phyloP scores from a whole-genome alignment of 2,329 filamentous ascomycete species.

The Chaetomiaceae sp. region DNA sequence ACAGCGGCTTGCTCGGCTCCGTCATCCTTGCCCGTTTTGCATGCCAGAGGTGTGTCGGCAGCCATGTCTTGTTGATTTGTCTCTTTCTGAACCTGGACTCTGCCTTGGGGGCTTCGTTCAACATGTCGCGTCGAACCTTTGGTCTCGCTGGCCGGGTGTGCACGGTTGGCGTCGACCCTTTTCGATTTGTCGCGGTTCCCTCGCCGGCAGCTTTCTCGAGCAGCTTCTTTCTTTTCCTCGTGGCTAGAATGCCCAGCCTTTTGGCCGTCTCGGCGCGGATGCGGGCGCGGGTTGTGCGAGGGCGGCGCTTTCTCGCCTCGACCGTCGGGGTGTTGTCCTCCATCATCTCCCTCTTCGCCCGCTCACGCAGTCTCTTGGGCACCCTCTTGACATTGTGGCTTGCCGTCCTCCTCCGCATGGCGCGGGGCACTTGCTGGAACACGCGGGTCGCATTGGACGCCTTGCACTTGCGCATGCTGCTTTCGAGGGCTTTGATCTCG shows the following conservation, averaged over 20 bases:
- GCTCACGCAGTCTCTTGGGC: conserved; percentile 67
- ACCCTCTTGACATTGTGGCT: conserved; percentile 93
- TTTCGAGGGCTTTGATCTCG: conserved; percentile 80
- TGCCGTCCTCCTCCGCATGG: conserved; percentile 79
- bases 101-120: conserved; percentile 55
- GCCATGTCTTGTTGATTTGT: conserved; percentile 84
- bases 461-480: conserved; percentile 74
- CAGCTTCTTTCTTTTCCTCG: conserved; percentile 48
- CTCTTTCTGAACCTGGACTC: conserved; percentile 74
- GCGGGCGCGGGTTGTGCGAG: conserved; percentile 52
- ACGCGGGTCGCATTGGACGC: conserved; percentile 60
- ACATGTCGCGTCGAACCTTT: conserved; percentile 65
- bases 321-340: conserved; percentile 89
- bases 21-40: conserved; percentile 91
- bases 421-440: conserved; percentile 85
- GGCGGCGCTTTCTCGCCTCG: conserved; percentile 59
- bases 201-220: conserved; percentile 31
- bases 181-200: conserved; percentile 23
- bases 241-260: conserved; percentile 60
- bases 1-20: conserved; percentile 69
- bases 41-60: conserved; percentile 92
- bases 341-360: conserved; percentile 69
- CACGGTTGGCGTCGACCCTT: conserved; percentile 28
- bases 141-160: conserved; percentile 47
- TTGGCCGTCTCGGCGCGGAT: conserved; percentile 73